phyloP scores from a whole-genome alignment of 1,284 basidiomycete genomes.

The Peniophora sp. region DNA sequence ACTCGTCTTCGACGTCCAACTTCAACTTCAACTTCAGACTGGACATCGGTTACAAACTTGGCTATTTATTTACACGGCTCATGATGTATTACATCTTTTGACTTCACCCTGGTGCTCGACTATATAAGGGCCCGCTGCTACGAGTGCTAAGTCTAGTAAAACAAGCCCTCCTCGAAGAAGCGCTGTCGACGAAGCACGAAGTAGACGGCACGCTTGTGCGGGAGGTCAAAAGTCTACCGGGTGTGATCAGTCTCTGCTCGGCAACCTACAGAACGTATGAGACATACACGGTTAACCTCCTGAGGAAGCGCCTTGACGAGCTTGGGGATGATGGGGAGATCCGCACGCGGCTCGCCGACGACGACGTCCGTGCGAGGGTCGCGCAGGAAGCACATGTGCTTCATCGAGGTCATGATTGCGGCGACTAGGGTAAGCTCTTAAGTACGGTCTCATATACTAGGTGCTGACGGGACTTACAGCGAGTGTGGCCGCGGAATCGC shows the following conservation, averaged over 20 bases:
- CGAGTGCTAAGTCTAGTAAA: no score
- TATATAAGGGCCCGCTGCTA: no score
- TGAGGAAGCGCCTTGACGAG: constrained; percentile 3
- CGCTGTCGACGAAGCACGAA: not conserved
- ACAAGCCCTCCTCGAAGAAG: not conserved
- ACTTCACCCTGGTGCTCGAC: no score
- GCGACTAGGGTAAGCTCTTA: constrained; percentile 21
- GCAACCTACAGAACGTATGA: no score
- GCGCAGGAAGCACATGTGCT: constrained; percentile 40
- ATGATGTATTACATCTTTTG: no score
- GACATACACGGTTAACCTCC: not conserved
- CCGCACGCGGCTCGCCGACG: constrained; percentile 37
- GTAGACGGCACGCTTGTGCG: not conserved
- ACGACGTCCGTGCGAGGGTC: constrained; percentile 39
- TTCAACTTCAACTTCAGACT: no score
- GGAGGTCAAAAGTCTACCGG: not conserved
- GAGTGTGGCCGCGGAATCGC: constrained; percentile 33
- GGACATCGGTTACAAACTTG: no score
- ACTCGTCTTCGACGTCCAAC: no score
- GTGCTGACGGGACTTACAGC: constrained; percentile 25
- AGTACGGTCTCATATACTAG: not conserved
- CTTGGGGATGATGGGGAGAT: constrained; percentile 27
- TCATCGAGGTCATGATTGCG: constrained; percentile 36
- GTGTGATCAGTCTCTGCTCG: no score
- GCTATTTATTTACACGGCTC: no score